phyloP scores from a whole-genome alignment of 2,329 filamentous ascomycete genomes.

The Alternaria postmessia region DNA sequence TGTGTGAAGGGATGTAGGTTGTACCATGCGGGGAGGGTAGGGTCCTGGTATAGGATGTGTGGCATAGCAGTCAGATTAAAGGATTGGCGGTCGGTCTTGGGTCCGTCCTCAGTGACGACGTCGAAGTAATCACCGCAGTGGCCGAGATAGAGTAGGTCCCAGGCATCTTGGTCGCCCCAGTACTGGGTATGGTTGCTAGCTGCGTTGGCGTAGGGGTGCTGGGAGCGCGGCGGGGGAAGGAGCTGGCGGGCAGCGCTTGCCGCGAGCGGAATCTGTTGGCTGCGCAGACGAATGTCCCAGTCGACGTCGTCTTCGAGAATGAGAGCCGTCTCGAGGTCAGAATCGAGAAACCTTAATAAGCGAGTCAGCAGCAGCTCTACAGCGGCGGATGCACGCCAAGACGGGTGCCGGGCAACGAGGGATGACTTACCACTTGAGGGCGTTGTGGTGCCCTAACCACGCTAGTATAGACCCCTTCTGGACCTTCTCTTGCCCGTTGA shows the following conservation, averaged over 20 bases:
- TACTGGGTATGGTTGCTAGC: constrained; percentile 44
- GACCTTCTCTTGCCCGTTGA: constrained; percentile 45
- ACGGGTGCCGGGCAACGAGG: constrained; percentile 8
- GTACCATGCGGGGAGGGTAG: constrained; percentile 46
- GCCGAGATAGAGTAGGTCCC: constrained; percentile 57
- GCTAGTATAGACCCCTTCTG: constrained; percentile 53
- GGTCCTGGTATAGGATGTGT: constrained; percentile 48
- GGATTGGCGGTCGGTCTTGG: constrained; percentile 28
- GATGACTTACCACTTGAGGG: constrained; percentile 48
- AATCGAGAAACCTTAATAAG: constrained; percentile 51
- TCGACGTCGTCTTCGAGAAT: constrained; percentile 58
- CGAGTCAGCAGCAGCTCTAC: constrained; percentile 23
- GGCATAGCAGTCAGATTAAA: constrained; percentile 45
- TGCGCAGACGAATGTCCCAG: constrained; percentile 56
- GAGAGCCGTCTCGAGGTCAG: constrained; percentile 52
- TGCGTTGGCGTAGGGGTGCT: constrained; percentile 28
- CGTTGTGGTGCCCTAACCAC: constrained; percentile 56
- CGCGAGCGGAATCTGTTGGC: constrained; percentile 52
- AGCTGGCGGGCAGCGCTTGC: constrained; percentile 52
- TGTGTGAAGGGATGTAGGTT: constrained; percentile 54
- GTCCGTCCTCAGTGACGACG: constrained; percentile 43
- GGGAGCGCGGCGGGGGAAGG: constrained; percentile 39
- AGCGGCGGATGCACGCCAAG: constrained; percentile 18
- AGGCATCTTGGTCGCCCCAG: constrained; percentile 51
- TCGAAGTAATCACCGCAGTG: constrained; percentile 56